Base-by-base conservation (phyloP, 1,284 basidiomycete species). In the Trametes pubescens region DNA sequence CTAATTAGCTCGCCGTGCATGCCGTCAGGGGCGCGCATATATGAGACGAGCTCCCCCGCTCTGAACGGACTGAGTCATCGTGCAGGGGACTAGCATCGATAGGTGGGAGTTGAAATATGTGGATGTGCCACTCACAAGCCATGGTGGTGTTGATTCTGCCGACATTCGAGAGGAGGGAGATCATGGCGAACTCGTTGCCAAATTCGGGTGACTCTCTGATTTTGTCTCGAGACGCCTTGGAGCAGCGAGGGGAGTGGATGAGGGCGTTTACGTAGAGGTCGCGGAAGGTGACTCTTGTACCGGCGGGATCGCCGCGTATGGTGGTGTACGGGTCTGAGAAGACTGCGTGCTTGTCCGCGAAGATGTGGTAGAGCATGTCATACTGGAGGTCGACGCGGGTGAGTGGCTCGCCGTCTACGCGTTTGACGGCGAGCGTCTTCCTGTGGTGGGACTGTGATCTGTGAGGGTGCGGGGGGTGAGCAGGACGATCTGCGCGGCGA, bases 71-170 rank as follows among this genome's bases (percentile, higher is more conserved):
- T 51, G 48, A 24, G 53, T 59, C 26, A 73, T 37, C 13, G 18
- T 9, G 43, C 21, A 34, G 29, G 18, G n/a, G 21, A 24, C 29
- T 16, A 29, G 13, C 34, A 24, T 40, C 54, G 26, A 24, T 21
- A 6, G 21, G 16, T 48, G 11, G 21, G 11, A 24, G 35, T 2
- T 24, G 21, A 44, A 11, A 21, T n/a, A 9, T 13, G 18, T 37
- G 7, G 18, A 14, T 18, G 48, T 13, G 34, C 21, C 10, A 80
- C 89, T 82, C 76, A 94, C 93, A 96, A 62, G 95, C 95, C 85
- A 96, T 91, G 35, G 95, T 96, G 26, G 95, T 96, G 74, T 96
- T 97, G 76, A 97, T 94, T 62, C 94, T 83, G n/a, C 95, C 95
- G 54, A 96, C 90, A 72, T 97, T 97, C 55, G 95, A 93, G 51